Conservation (phyloP, 2,329 filamentous ascomycete genomes). For the Berkeleyomyces basicola region DNA sequence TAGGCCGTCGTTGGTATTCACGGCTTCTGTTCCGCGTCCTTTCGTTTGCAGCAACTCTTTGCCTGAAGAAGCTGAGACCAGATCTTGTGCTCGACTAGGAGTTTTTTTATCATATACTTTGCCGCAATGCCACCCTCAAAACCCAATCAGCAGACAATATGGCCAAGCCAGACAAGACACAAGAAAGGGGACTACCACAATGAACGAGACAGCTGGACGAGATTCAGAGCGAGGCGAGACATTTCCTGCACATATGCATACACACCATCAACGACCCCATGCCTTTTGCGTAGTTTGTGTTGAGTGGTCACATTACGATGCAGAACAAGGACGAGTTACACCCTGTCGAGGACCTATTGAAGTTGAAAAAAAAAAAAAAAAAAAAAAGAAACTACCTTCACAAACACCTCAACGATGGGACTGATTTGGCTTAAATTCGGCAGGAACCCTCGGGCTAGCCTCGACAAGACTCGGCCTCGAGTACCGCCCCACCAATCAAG, state of each 20-base stretch:
- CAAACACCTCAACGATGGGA: neutral
- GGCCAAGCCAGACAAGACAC: too few relatives aligned
- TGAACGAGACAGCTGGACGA: neutral
- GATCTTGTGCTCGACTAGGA: too few relatives aligned
- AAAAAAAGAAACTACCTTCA: neutral
- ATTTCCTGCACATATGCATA: neutral
- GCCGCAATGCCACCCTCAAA: too few relatives aligned
- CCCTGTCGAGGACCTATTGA: neutral
- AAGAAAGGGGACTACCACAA: neutral
- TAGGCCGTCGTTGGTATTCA: too few relatives aligned
- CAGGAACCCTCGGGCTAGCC: neutral
- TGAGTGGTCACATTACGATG: neutral
- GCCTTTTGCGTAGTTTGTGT: neutral
- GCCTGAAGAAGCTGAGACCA: too few relatives aligned
- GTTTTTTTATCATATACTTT: too few relatives aligned
- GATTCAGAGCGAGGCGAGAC: neutral
- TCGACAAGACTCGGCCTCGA: neutral
- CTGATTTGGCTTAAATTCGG: neutral
- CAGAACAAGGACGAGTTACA: neutral
- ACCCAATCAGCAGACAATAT: too few relatives aligned
- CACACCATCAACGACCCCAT: neutral
- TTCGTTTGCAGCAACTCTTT: too few relatives aligned
- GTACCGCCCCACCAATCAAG: neutral
- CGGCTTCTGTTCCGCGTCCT: too few relatives aligned
- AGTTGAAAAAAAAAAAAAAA: neutral